Percentiles rank a stretch among this genome's conserved stretches.
Conservation (phyloP, 2,329 filamentous ascomycete genomes). For the Alternaria gaisen region DNA sequence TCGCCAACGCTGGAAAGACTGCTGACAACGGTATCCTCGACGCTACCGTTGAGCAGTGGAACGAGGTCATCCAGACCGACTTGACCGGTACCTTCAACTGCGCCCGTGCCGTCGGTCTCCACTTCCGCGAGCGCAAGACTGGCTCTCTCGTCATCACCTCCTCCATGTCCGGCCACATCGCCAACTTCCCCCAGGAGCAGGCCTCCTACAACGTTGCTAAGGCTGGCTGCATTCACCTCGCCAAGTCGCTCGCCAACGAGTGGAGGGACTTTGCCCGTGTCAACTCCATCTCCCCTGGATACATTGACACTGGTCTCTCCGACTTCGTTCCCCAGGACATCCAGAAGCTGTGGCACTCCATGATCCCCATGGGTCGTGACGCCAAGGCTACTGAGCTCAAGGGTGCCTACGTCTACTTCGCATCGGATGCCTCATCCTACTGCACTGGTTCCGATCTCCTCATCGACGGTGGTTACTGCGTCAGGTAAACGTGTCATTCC, state of each 20-base stretch:
- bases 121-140: conserved; percentile 73
- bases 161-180: conserved; percentile 81
- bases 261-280: conserved; percentile 75
- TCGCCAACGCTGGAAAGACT: conserved; percentile 76
- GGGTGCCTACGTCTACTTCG: conserved; percentile 82
- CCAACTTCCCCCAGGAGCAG: conserved; percentile 82
- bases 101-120: conserved; percentile 84
- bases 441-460: conserved; percentile 77
- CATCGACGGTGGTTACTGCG: conserved; percentile 77
- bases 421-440: conserved; percentile 83
- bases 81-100: conserved; percentile 89
- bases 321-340: conserved; percentile 73
- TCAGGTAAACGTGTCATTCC: conserved; percentile 44
- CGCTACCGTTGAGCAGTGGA: conserved; percentile 73
- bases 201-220: conserved; percentile 61
- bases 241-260: conserved; percentile 71
- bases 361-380: conserved; percentile 82
- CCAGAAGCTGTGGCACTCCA: conserved; percentile 77
- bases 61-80: conserved; percentile 84
- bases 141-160: conserved; percentile 73
- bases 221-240: conserved; percentile 72
- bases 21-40: conserved; percentile 74
- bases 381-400: conserved; percentile 80
- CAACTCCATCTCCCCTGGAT: conserved; percentile 73
- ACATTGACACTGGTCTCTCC: conserved; percentile 72